phyloP scores from a whole-genome alignment of 1,139 yeast species.

The Lodderomyces theae region DNA sequence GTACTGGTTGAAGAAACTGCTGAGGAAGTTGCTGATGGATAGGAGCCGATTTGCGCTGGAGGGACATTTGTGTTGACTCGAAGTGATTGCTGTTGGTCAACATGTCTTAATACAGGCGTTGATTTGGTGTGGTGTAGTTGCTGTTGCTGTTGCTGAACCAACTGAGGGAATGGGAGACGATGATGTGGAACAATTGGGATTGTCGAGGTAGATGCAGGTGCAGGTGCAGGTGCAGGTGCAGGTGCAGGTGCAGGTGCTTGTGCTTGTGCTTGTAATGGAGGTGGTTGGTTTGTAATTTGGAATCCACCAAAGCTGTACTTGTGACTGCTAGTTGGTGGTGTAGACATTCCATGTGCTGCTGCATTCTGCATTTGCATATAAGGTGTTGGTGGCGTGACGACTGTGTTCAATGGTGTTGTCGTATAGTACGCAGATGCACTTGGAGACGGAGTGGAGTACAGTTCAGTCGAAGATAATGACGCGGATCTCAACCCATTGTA shows the following conservation, averaged over 20 bases:
- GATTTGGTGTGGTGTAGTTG: background rate
- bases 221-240: too few relatives aligned
- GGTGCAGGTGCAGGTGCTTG: too few relatives aligned
- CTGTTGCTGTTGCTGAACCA: background rate
- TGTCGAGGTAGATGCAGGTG: too few relatives aligned
- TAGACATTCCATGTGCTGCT: background rate
- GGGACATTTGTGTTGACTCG: background rate
- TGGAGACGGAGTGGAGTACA: slow-evolving; percentile 1
- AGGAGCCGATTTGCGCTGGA: background rate
- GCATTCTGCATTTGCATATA: background rate
- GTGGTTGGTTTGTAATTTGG: background rate
- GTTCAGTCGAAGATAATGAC: slow-evolving; percentile 8
- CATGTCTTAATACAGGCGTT: background rate
- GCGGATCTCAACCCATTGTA: slow-evolving; percentile 6
- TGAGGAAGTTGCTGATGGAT: slow-evolving; percentile 1
- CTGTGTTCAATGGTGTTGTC: background rate
- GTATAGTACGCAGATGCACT: background rate
- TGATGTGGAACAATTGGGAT: background rate
- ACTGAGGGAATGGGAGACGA: background rate
- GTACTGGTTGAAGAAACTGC: background rate
- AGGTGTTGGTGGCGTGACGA: background rate
- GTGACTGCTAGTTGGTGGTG: background rate
- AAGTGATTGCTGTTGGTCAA: background rate
- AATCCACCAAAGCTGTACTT: background rate
- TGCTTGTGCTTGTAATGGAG: background rate